These are phyloP conservation scores for Candida vartiovaarae DNA, from an alignment of 805 yeast genomes.

Conservation along the genomic window DNA sequence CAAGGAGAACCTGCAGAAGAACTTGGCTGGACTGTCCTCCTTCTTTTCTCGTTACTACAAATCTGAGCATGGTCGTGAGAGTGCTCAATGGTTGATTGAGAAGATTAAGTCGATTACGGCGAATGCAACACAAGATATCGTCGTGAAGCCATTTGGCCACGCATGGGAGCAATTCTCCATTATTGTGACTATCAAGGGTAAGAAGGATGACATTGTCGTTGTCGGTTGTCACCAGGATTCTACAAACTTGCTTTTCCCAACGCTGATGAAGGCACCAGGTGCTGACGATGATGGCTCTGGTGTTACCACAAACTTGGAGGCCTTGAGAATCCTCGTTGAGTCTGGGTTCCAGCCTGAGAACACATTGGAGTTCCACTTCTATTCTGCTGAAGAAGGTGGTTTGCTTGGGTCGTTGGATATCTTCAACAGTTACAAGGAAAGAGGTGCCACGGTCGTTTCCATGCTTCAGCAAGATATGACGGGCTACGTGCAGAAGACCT, in stretches of 20 bases:
- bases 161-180: conserved; percentile 76
- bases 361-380: conserved; percentile 88
- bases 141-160: conserved; percentile 50
- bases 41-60: conserved; percentile 75
- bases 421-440: conserved; percentile 44
- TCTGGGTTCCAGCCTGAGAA: conserved; percentile 48
- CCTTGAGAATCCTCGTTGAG: conserved; percentile 53
- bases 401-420: conserved; percentile 79
- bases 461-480: conserved; percentile 92
- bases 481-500: conserved; percentile 21
- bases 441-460: conserved; percentile 54
- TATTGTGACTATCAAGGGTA: conserved; percentile 57
- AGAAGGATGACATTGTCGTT: conserved; percentile 42
- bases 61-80: conserved; percentile 58
- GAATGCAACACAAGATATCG: conserved; percentile 24
- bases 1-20: conserved; percentile 38
- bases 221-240: conserved; percentile 92
- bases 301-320: conserved; percentile 69
- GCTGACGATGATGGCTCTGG: conserved; percentile 96
- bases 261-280: conserved; percentile 72
- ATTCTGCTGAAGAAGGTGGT: conserved; percentile 94
- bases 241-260: conserved; percentile 65
- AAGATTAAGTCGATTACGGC: conserved; percentile 30
- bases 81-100: conserved; percentile 62
- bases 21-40: conserved; percentile 56